phyloP scores from a whole-genome alignment of 208 protist species.

The Entamoeba dispar region DNA sequence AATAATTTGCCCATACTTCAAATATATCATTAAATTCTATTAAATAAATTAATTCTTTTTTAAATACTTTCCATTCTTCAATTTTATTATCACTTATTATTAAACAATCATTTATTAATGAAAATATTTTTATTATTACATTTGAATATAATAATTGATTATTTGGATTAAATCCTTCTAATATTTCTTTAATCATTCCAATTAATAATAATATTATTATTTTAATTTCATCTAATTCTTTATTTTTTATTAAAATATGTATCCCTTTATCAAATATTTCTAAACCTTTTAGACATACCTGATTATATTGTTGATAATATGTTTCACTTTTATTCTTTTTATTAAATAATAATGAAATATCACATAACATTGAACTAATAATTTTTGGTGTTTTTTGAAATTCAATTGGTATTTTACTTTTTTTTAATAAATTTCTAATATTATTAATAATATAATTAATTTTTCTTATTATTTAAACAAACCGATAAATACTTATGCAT shows the following conservation, averaged over 20 bases:
- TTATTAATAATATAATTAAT: not conserved
- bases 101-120: not conserved
- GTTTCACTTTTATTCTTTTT: not conserved
- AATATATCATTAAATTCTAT: too few species aligned
- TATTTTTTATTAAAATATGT: not conserved
- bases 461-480: not conserved
- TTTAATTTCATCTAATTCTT: not conserved
- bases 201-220: not conserved
- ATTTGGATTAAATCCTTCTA: not conserved
- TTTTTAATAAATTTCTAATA: not conserved
- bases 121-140: not conserved
- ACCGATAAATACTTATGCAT: not conserved
- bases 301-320: not conserved
- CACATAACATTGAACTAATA: not conserved
- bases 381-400: not conserved
- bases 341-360: not conserved
- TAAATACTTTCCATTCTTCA: not conserved
- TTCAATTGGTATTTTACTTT: not conserved
- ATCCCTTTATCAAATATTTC: not conserved
- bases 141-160: not conserved
- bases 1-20: too few species aligned
- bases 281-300: not conserved
- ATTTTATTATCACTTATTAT: not conserved
- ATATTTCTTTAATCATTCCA: not conserved
- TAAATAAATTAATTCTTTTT: not conserved